These are phyloP conservation scores for Boletus huronensis DNA, from an alignment of 768 basidiomycete species.

Conservation along the genomic window DNA sequence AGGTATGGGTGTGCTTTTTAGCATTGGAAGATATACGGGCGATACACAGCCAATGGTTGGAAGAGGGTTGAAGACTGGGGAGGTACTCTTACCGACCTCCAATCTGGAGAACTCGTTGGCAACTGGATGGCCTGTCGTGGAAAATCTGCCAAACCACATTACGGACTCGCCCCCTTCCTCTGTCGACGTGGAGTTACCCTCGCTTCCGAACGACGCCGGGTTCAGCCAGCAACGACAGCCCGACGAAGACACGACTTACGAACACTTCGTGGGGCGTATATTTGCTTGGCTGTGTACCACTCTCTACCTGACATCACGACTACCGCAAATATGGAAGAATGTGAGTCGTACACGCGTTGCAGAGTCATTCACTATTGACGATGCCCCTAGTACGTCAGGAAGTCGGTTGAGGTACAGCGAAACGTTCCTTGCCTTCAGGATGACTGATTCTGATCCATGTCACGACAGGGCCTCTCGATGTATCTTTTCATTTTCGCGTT, in stretches of 20 bases:
- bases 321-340: conserved; percentile 99
- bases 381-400: conserved; percentile 64
- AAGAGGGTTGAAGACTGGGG: conserved; percentile 40
- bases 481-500: conserved; percentile 93
- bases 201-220: neutral
- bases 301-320: conserved; percentile 85
- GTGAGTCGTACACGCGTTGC: conserved; percentile 47
- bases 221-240: conserved; percentile 12
- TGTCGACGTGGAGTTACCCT: conserved; percentile 21
- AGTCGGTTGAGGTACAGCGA: conserved; percentile 74
- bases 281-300: conserved; percentile 95
- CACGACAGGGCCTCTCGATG: conserved; percentile 79
- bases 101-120: neutral
- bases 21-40: conserved; percentile 51
- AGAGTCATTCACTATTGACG: conserved; percentile 1
- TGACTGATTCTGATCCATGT: conserved; percentile 3
- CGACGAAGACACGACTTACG: conserved; percentile 30
- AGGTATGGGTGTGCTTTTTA: conserved; percentile 70
- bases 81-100: conserved; percentile 38
- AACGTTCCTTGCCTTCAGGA: conserved; percentile 1
- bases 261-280: conserved; percentile 80
- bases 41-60: conserved; percentile 27
- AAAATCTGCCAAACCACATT: conserved; percentile 11
- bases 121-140: conserved; percentile 11
- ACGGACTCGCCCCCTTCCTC: neutral